Percentiles rank a stretch among this genome's conserved stretches.
These are phyloP conservation scores for Cornus suecica DNA, from an alignment of 148 eudicot genomes.

Conservation along the genomic window DNA sequence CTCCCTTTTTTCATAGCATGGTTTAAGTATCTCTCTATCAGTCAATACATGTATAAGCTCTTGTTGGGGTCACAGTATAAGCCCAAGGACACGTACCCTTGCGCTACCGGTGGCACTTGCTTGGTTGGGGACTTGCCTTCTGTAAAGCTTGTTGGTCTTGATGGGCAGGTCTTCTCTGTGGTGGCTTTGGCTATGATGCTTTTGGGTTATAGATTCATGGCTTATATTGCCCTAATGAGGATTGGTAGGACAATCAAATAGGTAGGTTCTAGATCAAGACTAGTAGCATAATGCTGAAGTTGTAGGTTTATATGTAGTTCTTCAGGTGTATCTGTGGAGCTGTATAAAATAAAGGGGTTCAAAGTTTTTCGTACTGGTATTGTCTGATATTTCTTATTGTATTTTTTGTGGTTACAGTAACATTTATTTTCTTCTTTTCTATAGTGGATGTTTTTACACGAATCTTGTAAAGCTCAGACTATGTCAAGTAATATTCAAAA, in stretches of 20 bases:
- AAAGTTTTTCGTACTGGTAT: too few relatives aligned
- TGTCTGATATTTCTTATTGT: too few relatives aligned
- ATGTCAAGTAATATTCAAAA: too few relatives aligned
- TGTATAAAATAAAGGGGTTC: too few relatives aligned
- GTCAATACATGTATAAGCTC: constrained; percentile 54
- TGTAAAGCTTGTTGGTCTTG: constrained; percentile 47
- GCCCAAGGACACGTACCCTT: constrained; percentile 50
- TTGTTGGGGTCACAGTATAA: constrained; percentile 62
- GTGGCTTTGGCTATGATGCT: constrained; percentile 57
- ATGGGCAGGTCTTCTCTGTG: constrained; percentile 26
- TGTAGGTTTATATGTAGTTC: too few relatives aligned
- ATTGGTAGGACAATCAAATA: constrained; percentile 51
- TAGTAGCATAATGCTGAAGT: not conserved
- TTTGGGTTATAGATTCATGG: constrained; percentile 49
- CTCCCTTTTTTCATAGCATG: constrained; percentile 69
- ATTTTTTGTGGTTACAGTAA: too few relatives aligned
- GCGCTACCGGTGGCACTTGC: constrained; percentile 38
- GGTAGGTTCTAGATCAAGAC: not conserved
- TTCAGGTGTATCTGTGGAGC: too few relatives aligned
- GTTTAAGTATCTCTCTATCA: constrained; percentile 61
- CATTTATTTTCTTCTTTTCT: too few relatives aligned
- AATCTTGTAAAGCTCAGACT: too few relatives aligned
- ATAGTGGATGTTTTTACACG: too few relatives aligned
- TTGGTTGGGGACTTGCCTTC: constrained; percentile 59
- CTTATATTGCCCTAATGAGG: constrained; percentile 79